Percentiles rank a stretch among this genome's conserved stretches.
These are phyloP conservation scores for Lipomyces chichibuensis DNA, from an alignment of 805 yeast genomes.

Conservation along the genomic window DNA sequence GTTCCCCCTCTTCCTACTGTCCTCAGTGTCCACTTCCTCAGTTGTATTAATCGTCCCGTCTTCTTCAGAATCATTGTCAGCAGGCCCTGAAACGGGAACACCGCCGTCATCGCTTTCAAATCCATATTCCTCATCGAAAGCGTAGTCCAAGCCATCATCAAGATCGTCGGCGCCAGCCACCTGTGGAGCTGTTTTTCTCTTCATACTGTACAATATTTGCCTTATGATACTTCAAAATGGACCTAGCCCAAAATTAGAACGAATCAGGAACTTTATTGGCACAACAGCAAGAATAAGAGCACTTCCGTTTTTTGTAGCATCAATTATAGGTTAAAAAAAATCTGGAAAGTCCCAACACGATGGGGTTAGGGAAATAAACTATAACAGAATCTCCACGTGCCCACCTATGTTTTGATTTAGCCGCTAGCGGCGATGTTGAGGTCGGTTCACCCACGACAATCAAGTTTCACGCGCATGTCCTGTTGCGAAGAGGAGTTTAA, in stretches of 20 bases:
- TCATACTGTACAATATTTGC: neutral
- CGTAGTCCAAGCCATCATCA: conserved; percentile 34
- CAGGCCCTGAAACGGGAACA: conserved; percentile 8
- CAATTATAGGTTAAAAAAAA: neutral
- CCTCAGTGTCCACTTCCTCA: neutral
- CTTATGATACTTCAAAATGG: neutral
- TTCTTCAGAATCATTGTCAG: conserved; percentile 7
- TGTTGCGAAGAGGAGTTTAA: neutral
- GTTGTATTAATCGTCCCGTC: neutral
- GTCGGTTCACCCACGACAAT: neutral
- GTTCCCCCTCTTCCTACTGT: neutral
- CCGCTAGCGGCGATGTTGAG: neutral
- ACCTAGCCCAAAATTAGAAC: neutral
- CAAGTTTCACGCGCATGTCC: neutral
- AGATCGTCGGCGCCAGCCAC: conserved; percentile 27
- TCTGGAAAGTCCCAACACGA: neutral
- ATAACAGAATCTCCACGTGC: neutral
- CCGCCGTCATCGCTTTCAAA: conserved; percentile 13
- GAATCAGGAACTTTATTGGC: neutral
- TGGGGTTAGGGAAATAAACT: neutral
- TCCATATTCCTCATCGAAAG: conserved; percentile 15
- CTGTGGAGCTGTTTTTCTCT: neutral
- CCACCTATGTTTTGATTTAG: neutral
- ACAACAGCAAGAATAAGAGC: neutral
- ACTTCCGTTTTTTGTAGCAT: neutral